Percentiles rank a stretch among this genome's conserved stretches.
These are phyloP conservation scores for Globisporangium viniferum DNA, from an alignment of 352 stramenopile genomes.

Conservation along the genomic window DNA sequence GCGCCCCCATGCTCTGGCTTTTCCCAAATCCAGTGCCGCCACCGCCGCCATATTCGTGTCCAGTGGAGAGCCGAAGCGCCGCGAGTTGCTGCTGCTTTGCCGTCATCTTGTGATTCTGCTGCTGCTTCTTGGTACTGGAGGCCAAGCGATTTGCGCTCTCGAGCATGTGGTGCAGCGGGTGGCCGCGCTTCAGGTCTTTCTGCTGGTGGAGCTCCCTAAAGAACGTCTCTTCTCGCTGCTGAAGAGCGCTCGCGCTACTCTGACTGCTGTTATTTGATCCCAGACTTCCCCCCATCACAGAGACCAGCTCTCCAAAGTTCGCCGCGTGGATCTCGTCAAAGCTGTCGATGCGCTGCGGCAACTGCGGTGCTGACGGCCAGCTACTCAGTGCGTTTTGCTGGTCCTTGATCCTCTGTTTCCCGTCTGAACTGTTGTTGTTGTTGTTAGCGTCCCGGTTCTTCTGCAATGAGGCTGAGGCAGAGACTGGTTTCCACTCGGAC, in stretches of 20 bases:
- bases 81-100: slow-evolving; percentile 39
- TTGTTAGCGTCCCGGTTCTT: slow-evolving; percentile 20
- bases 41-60: slow-evolving; percentile 13
- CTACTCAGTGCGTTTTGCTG: slow-evolving; percentile 27
- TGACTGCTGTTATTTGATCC: background rate
- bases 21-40: slow-evolving; percentile 27
- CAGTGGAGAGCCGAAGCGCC: slow-evolving; percentile 23
- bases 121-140: slow-evolving; percentile 30
- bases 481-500: slow-evolving; percentile 59
- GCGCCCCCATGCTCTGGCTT: slow-evolving; percentile 35
- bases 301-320: slow-evolving; percentile 15
- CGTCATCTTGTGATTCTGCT: slow-evolving; percentile 22
- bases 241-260: slow-evolving; percentile 4
- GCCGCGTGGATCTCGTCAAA: slow-evolving; percentile 41
- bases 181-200: slow-evolving; percentile 38
- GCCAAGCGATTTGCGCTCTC: slow-evolving; percentile 48
- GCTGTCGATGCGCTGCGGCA: slow-evolving; percentile 59
- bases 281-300: background rate
- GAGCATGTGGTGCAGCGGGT: slow-evolving; percentile 74
- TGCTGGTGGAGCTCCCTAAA: slow-evolving; percentile 70
- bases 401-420: background rate
- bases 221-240: slow-evolving; percentile 58
- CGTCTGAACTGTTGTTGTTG: background rate
- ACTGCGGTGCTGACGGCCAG: slow-evolving; percentile 40
- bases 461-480: slow-evolving; percentile 8